Conservation (phyloP, 805 yeast species). For the Lipomyces kockii region DNA sequence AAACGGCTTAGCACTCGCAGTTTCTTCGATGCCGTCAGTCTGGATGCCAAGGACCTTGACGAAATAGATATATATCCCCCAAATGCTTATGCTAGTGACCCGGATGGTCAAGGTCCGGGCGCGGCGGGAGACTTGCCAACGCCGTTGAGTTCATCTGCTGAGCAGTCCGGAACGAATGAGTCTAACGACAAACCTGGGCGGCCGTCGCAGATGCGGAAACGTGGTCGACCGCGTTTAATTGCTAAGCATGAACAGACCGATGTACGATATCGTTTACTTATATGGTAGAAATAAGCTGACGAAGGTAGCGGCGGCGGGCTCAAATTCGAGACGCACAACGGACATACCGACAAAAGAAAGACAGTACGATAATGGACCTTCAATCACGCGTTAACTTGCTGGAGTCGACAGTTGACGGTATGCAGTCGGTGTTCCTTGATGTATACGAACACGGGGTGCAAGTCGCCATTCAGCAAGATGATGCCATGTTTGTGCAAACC, state of each 20-base stretch:
- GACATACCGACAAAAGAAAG: slow-evolving; percentile 26
- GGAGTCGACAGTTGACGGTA: slow-evolving; percentile 14
- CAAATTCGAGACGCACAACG: slow-evolving; percentile 29
- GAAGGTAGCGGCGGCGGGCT: slow-evolving; percentile 17
- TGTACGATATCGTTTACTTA: background rate
- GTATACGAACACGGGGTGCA: slow-evolving; percentile 17
- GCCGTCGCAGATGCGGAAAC: background rate
- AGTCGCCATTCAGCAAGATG: slow-evolving; percentile 5
- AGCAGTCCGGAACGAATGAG: background rate
- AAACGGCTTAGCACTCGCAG: background rate
- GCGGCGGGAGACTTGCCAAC: background rate
- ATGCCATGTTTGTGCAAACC: background rate
- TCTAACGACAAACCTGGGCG: background rate
- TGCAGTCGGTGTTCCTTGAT: slow-evolving; percentile 18
- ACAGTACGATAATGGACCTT: slow-evolving; percentile 16
- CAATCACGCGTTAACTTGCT: slow-evolving; percentile 13
- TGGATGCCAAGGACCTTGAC: background rate
- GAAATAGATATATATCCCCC: background rate
- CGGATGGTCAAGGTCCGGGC: background rate
- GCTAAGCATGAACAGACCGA: background rate
- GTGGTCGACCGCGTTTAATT: background rate
- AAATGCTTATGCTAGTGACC: background rate
- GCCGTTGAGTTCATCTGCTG: background rate
- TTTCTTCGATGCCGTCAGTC: background rate
- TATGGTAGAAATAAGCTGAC: background rate